Conservation (phyloP, 805 yeast genomes). For the Candida broadrunensis region DNA sequence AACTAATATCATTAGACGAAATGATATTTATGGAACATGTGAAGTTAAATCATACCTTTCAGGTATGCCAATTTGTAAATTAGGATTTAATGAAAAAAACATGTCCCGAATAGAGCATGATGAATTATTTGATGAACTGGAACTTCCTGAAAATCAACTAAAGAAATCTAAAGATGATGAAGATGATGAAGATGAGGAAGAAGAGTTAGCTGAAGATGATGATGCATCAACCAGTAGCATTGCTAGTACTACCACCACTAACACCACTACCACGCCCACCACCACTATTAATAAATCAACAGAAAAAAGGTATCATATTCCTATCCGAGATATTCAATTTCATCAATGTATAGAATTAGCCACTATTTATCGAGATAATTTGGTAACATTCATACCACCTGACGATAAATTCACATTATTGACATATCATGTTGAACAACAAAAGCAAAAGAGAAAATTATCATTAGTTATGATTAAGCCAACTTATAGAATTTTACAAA, state of each 20-base stretch:
- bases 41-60: constrained; percentile 36
- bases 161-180: constrained; percentile 5
- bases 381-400: constrained; percentile 82
- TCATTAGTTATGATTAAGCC: constrained; percentile 48
- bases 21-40: constrained; percentile 34
- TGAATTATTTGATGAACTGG: constrained; percentile 1
- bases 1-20: constrained; percentile 21
- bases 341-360: constrained; percentile 74
- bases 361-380: constrained; percentile 62
- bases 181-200: constrained; percentile 9
- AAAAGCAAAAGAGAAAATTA: constrained; percentile 29
- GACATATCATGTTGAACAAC: constrained; percentile 41
- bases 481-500: constrained; percentile 21
- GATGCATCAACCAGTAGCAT: neutral
- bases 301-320: constrained; percentile 17
- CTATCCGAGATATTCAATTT: constrained; percentile 39
- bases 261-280: neutral
- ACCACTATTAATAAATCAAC: too few species aligned
- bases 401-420: constrained; percentile 48
- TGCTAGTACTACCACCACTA: neutral
- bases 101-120: constrained; percentile 28
- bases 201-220: constrained; percentile 1
- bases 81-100: constrained; percentile 39
- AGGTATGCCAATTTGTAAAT: constrained; percentile 42
- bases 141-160: constrained; percentile 10